phyloP scores from a whole-genome alignment of 73 alveolate genomes.

The Tetrahymena borealis region DNA sequence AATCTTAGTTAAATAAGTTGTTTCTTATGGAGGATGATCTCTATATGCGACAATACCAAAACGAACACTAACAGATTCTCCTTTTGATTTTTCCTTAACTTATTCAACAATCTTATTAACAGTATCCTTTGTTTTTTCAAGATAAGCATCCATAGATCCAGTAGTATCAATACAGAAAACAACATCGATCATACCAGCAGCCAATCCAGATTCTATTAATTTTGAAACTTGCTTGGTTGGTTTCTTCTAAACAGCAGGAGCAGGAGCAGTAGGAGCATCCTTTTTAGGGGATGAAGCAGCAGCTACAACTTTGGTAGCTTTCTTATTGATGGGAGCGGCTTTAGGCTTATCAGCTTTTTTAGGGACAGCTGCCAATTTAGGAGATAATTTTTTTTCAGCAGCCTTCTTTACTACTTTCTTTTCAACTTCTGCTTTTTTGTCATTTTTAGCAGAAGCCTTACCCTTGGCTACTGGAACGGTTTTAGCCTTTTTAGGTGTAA shows the following conservation, averaged over 20 bases:
- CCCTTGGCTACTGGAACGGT: neutral
- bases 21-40: conserved; percentile 81
- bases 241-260: neutral
- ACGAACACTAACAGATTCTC: conserved; percentile 56
- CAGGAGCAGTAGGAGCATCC: neutral
- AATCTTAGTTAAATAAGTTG: conserved; percentile 61
- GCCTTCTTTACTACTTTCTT: neutral
- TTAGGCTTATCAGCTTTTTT: neutral
- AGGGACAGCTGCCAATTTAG: too few species aligned
- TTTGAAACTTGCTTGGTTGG: conserved; percentile 4
- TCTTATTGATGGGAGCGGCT: neutral
- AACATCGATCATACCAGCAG: conserved; percentile 61
- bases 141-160: conserved; percentile 67
- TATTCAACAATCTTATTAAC: conserved; percentile 58
- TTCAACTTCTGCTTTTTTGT: conserved; percentile 3
- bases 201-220: conserved; percentile 8
- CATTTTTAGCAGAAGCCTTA: neutral
- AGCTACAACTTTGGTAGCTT: neutral
- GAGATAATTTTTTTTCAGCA: conserved; percentile 2
- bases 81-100: conserved; percentile 53
- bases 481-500: neutral
- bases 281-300: neutral
- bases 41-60: conserved; percentile 80
- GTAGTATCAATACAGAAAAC: conserved; percentile 85
- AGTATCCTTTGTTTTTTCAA: conserved; percentile 57